A percentile compares a stretch with the other conserved stretches of the same genome.
These are phyloP conservation scores for Pyricularia sp. DNA, from an alignment of 2,329 filamentous ascomycete genomes.

Conservation along the genomic window DNA sequence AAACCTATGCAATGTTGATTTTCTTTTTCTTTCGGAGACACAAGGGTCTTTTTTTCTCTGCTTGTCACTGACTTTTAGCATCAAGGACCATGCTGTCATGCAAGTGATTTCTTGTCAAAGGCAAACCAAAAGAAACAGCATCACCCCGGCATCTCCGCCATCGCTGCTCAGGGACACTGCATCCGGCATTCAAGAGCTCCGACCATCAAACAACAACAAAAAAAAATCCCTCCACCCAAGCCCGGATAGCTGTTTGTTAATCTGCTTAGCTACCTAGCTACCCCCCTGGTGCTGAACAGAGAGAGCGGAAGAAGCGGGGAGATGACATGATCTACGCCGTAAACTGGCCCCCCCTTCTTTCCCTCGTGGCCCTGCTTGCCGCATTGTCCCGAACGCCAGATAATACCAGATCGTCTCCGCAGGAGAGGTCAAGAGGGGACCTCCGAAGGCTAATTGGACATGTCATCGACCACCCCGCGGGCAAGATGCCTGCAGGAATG, in stretches of 20 bases:
- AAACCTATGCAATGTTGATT: background rate
- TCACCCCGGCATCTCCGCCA: background rate
- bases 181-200: background rate
- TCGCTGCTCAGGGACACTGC: background rate
- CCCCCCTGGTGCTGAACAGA: too few relatives aligned
- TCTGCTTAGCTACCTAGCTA: background rate
- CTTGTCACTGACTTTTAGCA: background rate
- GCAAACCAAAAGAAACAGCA: background rate
- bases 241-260: background rate
- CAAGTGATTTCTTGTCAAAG: background rate
- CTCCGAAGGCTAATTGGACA: too few relatives aligned
- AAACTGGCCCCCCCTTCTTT: too few relatives aligned
- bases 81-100: background rate
- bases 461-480: too few relatives aligned
- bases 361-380: too few relatives aligned
- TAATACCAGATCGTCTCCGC: too few relatives aligned
- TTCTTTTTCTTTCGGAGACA: background rate
- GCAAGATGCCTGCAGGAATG: too few relatives aligned
- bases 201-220: background rate
- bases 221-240: too few relatives aligned
- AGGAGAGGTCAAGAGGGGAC: too few relatives aligned
- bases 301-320: too few relatives aligned
- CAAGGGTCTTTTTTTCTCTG: background rate
- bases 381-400: too few relatives aligned
- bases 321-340: too few relatives aligned